Percentiles rank a stretch among this genome's conserved stretches.
These are phyloP conservation scores for Solanum corneliomulleri DNA, from an alignment of 257 asterid genomes.

Conservation along the genomic window DNA sequence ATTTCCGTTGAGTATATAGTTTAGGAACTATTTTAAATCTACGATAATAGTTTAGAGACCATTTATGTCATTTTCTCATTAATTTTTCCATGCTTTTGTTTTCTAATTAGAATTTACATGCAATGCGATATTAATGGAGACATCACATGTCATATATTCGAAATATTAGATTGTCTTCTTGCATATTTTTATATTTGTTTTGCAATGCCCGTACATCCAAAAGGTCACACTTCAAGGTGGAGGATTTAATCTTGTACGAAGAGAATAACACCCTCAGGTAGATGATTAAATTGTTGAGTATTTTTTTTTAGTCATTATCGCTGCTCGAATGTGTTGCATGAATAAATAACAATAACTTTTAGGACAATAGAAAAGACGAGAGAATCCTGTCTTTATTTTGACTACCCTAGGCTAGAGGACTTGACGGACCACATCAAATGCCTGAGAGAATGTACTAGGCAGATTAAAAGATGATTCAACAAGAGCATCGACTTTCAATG, in stretches of 20 bases:
- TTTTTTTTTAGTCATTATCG: background rate
- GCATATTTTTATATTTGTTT: background rate
- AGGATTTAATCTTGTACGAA: background rate
- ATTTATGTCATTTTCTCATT: too few relatives aligned
- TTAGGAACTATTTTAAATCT: too few relatives aligned
- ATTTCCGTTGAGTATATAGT: too few relatives aligned
- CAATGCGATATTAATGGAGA: background rate
- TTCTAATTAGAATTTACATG: too few relatives aligned
- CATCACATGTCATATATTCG: background rate
- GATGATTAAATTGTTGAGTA: background rate
- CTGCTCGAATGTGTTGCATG: background rate
- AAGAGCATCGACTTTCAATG: background rate
- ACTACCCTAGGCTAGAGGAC: too few relatives aligned
- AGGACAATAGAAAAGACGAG: background rate
- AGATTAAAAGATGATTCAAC: background rate
- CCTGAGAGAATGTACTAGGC: background rate
- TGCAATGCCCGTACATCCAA: background rate
- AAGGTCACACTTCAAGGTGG: background rate
- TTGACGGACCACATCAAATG: background rate
- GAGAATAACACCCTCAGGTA: background rate
- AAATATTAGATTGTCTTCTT: background rate
- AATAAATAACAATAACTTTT: background rate
- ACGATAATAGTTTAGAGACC: too few relatives aligned
- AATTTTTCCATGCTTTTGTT: background rate
- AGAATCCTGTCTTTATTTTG: too few relatives aligned